Evolutionary conservation across 2,329 filamentous ascomycete species (phyloP).

Genomic region (Verticillium alfalfae): DNA sequence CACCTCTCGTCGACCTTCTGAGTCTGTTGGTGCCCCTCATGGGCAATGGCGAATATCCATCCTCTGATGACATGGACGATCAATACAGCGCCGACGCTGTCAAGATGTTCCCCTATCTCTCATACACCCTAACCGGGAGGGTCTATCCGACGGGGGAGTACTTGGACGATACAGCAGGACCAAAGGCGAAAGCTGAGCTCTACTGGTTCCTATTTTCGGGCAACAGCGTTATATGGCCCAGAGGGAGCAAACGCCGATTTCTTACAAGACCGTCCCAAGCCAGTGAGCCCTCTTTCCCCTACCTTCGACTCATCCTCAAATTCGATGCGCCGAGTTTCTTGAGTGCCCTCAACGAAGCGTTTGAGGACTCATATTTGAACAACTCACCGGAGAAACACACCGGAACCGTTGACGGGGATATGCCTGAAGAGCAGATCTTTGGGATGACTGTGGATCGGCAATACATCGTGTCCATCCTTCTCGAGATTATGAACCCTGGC

Average conservation of each 20-base stretch:
- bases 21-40: conserved; percentile 58
- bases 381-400: conserved; percentile 63
- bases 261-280: conserved; percentile 50
- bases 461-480: conserved; percentile 83
- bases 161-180: conserved; percentile 67
- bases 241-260: conserved; percentile 54
- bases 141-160: conserved; percentile 81
- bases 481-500: conserved; percentile 79
- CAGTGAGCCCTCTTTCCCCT: conserved; percentile 74
- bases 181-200: conserved; percentile 75
- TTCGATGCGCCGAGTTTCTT: conserved; percentile 91
- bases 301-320: conserved; percentile 75
- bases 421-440: conserved; percentile 62
- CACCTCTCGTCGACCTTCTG: conserved; percentile 79
- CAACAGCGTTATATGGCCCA: conserved; percentile 70
- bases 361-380: conserved; percentile 91
- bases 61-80: conserved; percentile 47
- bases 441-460: conserved; percentile 78
- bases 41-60: conserved; percentile 46
- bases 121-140: conserved; percentile 82
- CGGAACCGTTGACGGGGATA: conserved; percentile 42
- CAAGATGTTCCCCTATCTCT: conserved; percentile 93
- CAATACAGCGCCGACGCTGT: conserved; percentile 65
- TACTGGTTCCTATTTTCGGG: conserved; percentile 95
- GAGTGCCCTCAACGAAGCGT: conserved; percentile 93